A percentile compares a stretch with the other conserved stretches of the same genome.
Evolutionary conservation across 176 grass and related monocot species (phyloP).

Genomic region (Bolboschoenus planiculmis): DNA sequence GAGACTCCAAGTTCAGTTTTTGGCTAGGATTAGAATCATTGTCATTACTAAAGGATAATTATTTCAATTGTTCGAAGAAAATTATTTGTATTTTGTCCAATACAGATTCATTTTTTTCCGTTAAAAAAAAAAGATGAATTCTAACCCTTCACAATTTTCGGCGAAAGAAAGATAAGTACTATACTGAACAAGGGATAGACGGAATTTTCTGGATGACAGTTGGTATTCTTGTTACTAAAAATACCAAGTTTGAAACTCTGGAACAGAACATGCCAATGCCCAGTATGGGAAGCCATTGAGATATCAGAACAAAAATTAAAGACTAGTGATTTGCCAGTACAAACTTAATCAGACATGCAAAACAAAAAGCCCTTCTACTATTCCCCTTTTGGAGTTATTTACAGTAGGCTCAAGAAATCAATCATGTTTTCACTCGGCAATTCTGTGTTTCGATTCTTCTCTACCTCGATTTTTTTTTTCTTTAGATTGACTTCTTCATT

Average conservation of each 20-base stretch:
- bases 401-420: not conserved
- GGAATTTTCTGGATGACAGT: too few species aligned
- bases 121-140: too few species aligned
- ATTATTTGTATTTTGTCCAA: too few species aligned
- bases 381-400: not conserved
- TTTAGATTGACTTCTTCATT: constrained; percentile 2
- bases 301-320: not conserved
- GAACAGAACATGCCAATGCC: not conserved
- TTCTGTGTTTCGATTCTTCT: not conserved
- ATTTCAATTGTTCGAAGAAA: too few species aligned
- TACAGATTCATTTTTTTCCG: too few species aligned
- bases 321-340: not conserved
- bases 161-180: too few species aligned
- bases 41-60: too few species aligned
- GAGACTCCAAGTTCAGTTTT: too few species aligned
- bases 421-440: not conserved
- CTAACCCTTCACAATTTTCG: too few species aligned
- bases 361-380: not conserved
- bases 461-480: not conserved
- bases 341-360: not conserved
- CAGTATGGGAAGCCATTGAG: not conserved
- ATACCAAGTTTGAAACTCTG: not conserved
- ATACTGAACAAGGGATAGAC: too few species aligned
- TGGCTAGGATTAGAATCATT: too few species aligned
- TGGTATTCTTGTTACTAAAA: not conserved